Conservation (phyloP, 768 basidiomycete species). For the Fistulinella prunicolor region DNA sequence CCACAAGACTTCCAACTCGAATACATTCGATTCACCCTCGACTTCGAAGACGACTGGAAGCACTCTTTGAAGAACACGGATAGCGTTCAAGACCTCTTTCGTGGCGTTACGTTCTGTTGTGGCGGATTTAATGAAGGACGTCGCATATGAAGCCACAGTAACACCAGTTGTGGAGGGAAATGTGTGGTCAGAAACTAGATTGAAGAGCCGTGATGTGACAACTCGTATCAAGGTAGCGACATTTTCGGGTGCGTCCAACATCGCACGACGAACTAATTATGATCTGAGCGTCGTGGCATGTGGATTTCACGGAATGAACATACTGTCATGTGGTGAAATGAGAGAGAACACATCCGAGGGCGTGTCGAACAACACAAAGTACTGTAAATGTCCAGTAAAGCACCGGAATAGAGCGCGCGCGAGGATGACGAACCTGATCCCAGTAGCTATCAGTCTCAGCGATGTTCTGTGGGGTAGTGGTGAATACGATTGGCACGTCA, state of each 20-base stretch:
- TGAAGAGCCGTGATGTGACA: slow-evolving; percentile 66
- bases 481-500: slow-evolving; percentile 2
- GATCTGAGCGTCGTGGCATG: slow-evolving; percentile 7
- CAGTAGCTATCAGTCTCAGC: slow-evolving; percentile 77
- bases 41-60: slow-evolving; percentile 87
- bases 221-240: slow-evolving; percentile 77
- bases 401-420: background rate
- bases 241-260: slow-evolving; percentile 82
- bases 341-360: slow-evolving; percentile 89
- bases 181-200: slow-evolving; percentile 73
- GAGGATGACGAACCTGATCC: slow-evolving; percentile 65
- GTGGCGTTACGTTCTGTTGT: slow-evolving; percentile 62
- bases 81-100: slow-evolving; percentile 86
- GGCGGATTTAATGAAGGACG: slow-evolving; percentile 64
- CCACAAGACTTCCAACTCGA: slow-evolving; percentile 86
- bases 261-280: slow-evolving; percentile 70
- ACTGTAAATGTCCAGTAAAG: slow-evolving; percentile 43
- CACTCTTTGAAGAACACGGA: slow-evolving; percentile 86
- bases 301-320: slow-evolving; percentile 26
- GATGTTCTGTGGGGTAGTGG: slow-evolving; percentile 55
- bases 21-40: slow-evolving; percentile 64
- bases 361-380: slow-evolving; percentile 81
- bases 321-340: slow-evolving; percentile 82
- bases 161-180: slow-evolving; percentile 61
- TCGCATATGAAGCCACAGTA: slow-evolving; percentile 63